Evolutionary conservation across 768 basidiomycete species (phyloP).

Genomic region (Terana coerulea): DNA sequence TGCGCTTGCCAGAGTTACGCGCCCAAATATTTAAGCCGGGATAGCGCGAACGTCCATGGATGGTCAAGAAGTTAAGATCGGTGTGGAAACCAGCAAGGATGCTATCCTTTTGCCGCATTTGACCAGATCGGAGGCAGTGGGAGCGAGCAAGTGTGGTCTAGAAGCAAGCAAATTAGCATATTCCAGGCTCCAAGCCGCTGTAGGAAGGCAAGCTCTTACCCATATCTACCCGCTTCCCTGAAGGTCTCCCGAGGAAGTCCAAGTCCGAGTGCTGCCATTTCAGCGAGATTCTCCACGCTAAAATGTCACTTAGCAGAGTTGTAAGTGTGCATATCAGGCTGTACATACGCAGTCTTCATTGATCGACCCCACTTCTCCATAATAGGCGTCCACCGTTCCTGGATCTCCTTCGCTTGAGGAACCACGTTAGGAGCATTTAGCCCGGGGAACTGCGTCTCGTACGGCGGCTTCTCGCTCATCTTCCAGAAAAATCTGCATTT

Average conservation of each 20-base stretch:
- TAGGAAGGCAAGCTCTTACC: conserved; percentile 43
- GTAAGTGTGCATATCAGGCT: not conserved
- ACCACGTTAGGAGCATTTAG: conserved; percentile 82
- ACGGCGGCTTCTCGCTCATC: conserved; percentile 73
- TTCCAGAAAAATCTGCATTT: conserved; percentile 95
- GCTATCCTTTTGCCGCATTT: conserved; percentile 76
- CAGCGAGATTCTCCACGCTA: conserved; percentile 82
- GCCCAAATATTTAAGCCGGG: conserved; percentile 95
- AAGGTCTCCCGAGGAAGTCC: conserved; percentile 69
- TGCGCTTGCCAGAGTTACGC: conserved; percentile 86
- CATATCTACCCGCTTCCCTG: conserved; percentile 78
- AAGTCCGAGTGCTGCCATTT: conserved; percentile 85
- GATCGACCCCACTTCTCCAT: conserved; percentile 86
- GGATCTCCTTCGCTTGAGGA: conserved; percentile 57
- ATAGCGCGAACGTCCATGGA: conserved; percentile 81
- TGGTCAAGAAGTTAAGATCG: conserved; percentile 92
- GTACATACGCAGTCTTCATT: conserved; percentile 82
- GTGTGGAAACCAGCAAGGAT: conserved; percentile 94
- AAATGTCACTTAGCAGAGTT: not conserved
- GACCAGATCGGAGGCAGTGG: conserved; percentile 86
- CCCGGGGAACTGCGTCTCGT: conserved; percentile 71
- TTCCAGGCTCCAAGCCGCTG: not conserved
- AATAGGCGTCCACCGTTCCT: conserved; percentile 58
- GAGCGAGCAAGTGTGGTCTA: conserved; percentile 86
- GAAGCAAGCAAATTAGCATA: not conserved